Percentiles rank a stretch among this genome's conserved stretches.
Evolutionary conservation across 495 filamentous ascomycete species (phyloP).

Genomic region (Entonaema liquescens): DNA sequence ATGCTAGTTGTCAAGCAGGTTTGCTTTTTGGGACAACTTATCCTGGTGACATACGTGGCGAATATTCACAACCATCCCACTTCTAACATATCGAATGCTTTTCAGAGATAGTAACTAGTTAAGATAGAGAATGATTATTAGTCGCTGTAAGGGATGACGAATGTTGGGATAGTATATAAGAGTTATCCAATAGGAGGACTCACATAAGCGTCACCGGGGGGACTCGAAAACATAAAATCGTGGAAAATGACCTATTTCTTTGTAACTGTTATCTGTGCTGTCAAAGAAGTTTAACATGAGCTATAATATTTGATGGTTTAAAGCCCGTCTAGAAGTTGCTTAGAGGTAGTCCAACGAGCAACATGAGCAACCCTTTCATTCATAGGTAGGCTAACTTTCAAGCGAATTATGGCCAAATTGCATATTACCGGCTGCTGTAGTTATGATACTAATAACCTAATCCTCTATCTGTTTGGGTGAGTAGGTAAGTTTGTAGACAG

Average conservation of each 20-base stretch:
- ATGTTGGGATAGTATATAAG: background rate
- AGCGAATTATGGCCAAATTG: background rate
- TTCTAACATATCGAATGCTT: background rate
- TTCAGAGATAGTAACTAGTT: background rate
- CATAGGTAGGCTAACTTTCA: background rate
- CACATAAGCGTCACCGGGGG: background rate
- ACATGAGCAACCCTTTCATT: background rate
- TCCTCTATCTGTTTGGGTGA: no score
- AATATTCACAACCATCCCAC: slow-evolving; percentile 10
- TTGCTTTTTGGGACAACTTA: slow-evolving; percentile 19
- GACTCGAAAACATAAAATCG: background rate
- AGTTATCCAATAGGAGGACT: background rate
- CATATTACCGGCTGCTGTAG: background rate
- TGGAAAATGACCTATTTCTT: background rate
- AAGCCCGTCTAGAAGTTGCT: no score
- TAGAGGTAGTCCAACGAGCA: background rate
- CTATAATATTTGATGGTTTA: background rate
- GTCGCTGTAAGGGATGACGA: background rate
- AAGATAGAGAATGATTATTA: background rate
- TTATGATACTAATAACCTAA: background rate
- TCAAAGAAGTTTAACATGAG: background rate
- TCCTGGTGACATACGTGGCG: slow-evolving; percentile 30
- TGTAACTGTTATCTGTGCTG: background rate
- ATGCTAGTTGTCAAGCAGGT: slow-evolving; percentile 38
- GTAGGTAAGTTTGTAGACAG: no score